phyloP scores from a whole-genome alignment of 306 rosid species.

The Prunus persica region DNA sequence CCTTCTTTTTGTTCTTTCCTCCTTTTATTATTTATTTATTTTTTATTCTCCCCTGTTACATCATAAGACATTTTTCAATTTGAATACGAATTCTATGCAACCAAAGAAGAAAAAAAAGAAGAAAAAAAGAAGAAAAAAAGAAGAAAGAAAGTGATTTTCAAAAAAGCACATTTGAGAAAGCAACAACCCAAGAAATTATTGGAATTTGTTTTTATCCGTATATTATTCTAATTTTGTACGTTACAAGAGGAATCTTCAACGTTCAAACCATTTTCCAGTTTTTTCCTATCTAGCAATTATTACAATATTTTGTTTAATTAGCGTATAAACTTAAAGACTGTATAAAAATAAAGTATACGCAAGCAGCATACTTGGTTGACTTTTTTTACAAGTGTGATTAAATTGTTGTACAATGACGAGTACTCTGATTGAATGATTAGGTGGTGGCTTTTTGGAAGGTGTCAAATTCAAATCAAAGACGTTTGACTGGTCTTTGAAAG shows the following conservation, averaged over 20 bases:
- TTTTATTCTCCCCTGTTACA: no score
- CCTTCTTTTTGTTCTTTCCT: no score
- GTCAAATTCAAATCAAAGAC: not conserved
- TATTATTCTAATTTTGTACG: not conserved
- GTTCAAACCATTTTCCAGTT: not conserved
- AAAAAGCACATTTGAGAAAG: no score
- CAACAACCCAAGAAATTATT: no score
- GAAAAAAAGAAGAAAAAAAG: no score
- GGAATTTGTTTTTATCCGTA: not conserved
- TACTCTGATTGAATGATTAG: not conserved
- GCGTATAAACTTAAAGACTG: not conserved
- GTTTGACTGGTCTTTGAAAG: not conserved
- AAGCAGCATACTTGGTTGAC: not conserved
- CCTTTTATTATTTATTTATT: no score
- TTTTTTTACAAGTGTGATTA: not conserved
- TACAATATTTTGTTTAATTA: not conserved
- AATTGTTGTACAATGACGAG: not conserved
- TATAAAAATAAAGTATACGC: not conserved
- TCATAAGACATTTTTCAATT: no score
- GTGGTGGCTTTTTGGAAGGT: not conserved
- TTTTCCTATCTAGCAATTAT: not conserved
- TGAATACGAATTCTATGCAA: no score
- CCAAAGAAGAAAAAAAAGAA: no score
- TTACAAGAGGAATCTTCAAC: not conserved
- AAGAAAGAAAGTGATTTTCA: no score